These are phyloP conservation scores for Malus sieversii DNA, from an alignment of 306 rosid genomes.

Conservation along the genomic window DNA sequence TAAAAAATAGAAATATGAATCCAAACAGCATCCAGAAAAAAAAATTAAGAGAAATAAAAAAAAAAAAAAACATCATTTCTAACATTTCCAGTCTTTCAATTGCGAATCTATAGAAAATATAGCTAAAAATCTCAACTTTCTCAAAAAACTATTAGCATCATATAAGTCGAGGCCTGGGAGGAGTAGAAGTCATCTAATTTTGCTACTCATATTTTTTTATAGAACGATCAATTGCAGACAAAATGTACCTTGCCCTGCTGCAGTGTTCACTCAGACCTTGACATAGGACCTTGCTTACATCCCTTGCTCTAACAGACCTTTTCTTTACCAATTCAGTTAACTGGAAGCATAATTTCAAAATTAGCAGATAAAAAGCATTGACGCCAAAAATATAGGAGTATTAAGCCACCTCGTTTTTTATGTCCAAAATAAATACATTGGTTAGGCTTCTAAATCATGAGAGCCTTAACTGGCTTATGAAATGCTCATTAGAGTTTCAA, in stretches of 20 bases:
- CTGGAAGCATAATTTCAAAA: constrained; percentile 31
- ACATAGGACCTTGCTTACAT: constrained; percentile 79
- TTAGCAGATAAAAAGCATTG: neutral
- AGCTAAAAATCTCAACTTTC: too few relatives aligned
- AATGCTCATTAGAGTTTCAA: constrained; percentile 1
- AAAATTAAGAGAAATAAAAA: too few relatives aligned
- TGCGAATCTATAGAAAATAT: too few relatives aligned
- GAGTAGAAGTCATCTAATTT: neutral
- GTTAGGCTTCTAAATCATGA: constrained; percentile 31
- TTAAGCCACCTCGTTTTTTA: constrained; percentile 73
- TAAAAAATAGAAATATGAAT: too few relatives aligned
- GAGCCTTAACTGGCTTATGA: neutral
- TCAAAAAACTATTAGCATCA: too few relatives aligned
- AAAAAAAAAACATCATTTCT: too few relatives aligned
- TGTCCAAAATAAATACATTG: constrained; percentile 32
- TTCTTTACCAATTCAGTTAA: constrained; percentile 74
- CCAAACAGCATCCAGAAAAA: too few relatives aligned
- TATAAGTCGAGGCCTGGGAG: neutral
- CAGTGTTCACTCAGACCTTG: constrained; percentile 86
- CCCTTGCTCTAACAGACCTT: constrained; percentile 70
- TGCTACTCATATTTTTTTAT: neutral
- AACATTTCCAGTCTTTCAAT: too few relatives aligned
- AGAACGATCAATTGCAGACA: constrained; percentile 12
- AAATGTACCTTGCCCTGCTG: constrained; percentile 51
- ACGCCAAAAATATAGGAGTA: constrained; percentile 6